Evolutionary conservation across 208 protist species (phyloP), one percentile per base, ranked within the genome.

Genomic region (Leptomonas pyrrhocoris): DNA sequence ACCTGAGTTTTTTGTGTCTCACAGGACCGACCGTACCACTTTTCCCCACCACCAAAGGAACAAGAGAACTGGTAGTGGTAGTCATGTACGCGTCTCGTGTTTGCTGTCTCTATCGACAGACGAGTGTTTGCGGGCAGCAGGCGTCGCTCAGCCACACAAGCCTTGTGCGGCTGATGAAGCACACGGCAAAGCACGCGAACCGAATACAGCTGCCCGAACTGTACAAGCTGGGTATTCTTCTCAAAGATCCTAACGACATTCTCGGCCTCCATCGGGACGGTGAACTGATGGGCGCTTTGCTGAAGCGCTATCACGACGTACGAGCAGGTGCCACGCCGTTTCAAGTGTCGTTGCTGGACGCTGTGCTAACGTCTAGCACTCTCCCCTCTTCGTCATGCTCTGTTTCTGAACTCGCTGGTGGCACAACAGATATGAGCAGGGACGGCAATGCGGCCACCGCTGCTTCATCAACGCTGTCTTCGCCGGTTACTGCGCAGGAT

Each of bases 191-290:
- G 2, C 54, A 77, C 31, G 43, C 71, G 1, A 21, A 54, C 23
- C 71, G 63, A 23, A 31, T 77, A n/a, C 62, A 77, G 21, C 63
- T 77, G 16, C 55, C 46, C 0, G 71, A 77, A 23, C 42, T 77
- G 56, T 77, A 71, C 57, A 77, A 67, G 40, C 0, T 77, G 16
- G 71, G 63, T 15, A 66, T 77, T 50, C 71, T 77, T 25, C 28
- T 77, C 5, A 69, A 77, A 18, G 71, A 77, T 28, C 48, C 64
- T 0, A 50, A 43, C 23, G 71, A 77, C 25, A 16, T 66, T 2
- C 71, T 77, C 27, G 63, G 50, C 13, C 54, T 77, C 30, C 23
- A 49, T 15, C 9, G 40, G 0, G 18, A 70, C 40, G 11, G 9
- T 5, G 63, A 64, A 0, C 27, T 77, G 5, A 38, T 77, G 25